Evolutionary conservation across 305 asterid genomes (phyloP).

Genomic region (Lippia alba): DNA sequence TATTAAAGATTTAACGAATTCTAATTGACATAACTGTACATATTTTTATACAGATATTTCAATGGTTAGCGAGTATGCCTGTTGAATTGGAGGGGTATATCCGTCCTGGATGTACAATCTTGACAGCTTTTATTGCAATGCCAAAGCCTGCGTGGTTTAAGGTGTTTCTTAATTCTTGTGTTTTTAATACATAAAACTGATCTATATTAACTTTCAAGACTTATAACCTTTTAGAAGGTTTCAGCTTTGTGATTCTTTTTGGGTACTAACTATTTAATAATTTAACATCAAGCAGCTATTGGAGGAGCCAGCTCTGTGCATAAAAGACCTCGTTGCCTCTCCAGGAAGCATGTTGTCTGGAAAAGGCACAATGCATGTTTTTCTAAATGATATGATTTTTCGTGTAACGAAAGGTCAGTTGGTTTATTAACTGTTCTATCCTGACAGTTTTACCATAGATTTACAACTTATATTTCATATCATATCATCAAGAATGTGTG

Average conservation of each 20-base stretch:
- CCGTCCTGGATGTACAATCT: slow-evolving; percentile 94
- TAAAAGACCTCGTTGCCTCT: slow-evolving; percentile 66
- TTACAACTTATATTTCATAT: slow-evolving; percentile 6
- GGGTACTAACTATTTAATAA: slow-evolving; percentile 20
- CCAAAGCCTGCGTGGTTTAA: slow-evolving; percentile 75
- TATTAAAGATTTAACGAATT: slow-evolving; percentile 32
- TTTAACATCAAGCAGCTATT: slow-evolving; percentile 60
- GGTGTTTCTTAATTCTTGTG: slow-evolving; percentile 46
- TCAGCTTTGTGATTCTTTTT: slow-evolving; percentile 27
- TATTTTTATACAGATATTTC: slow-evolving; percentile 63
- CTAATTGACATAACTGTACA: slow-evolving; percentile 38
- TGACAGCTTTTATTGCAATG: slow-evolving; percentile 84
- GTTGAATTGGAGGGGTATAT: slow-evolving; percentile 94
- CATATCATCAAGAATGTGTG: neutral
- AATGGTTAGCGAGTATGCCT: slow-evolving; percentile 96
- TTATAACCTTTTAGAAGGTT: slow-evolving; percentile 4
- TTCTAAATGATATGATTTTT: slow-evolving; percentile 73
- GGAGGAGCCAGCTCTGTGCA: slow-evolving; percentile 67
- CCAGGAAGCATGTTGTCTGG: slow-evolving; percentile 77
- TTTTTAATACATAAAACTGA: neutral
- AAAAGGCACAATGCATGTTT: slow-evolving; percentile 73
- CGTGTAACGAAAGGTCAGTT: slow-evolving; percentile 70
- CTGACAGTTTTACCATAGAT: neutral
- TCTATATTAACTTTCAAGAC: neutral
- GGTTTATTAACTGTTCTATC: slow-evolving; percentile 11